Evolutionary conservation across 2,329 filamentous ascomycete species (phyloP).

Genomic region (Epichloe baconii): DNA sequence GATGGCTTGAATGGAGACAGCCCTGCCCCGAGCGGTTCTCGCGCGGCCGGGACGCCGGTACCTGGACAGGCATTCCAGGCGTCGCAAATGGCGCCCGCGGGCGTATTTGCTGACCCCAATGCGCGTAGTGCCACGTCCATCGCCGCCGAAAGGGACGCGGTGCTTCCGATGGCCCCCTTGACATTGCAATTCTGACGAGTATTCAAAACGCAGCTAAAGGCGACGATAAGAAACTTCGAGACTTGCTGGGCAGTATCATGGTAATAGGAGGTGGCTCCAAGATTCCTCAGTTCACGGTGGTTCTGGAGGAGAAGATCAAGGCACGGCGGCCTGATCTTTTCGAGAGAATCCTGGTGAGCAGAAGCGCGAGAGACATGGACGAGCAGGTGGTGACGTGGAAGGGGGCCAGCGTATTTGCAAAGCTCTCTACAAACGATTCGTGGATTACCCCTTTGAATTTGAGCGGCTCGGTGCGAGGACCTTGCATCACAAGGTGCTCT

Average conservation of each 20-base stretch:
- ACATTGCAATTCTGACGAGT: constrained; percentile 78
- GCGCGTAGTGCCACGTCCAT: constrained; percentile 38
- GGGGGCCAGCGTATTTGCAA: constrained; percentile 90
- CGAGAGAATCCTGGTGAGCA: constrained; percentile 49
- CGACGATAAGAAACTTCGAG: constrained; percentile 85
- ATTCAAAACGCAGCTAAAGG: constrained; percentile 77
- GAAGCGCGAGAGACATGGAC: constrained; percentile 82
- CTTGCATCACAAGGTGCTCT: constrained; percentile 68
- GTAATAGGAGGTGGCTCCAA: constrained; percentile 77
- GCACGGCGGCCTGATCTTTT: constrained; percentile 46
- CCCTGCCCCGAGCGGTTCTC: constrained; percentile 38
- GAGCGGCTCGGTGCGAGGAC: constrained; percentile 71
- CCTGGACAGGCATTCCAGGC: constrained; percentile 19
- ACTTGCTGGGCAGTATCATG: constrained; percentile 84
- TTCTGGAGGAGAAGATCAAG: constrained; percentile 72
- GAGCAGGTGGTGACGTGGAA: constrained; percentile 98
- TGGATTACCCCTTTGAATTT: constrained; percentile 88
- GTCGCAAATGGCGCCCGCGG: constrained; percentile 25
- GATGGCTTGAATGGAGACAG: constrained; percentile 34
- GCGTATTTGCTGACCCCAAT: constrained; percentile 37
- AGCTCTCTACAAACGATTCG: constrained; percentile 82
- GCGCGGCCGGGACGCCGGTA: constrained; percentile 33
- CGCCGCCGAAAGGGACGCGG: constrained; percentile 61
- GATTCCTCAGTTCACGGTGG: constrained; percentile 64
- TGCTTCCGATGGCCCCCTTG: constrained; percentile 70